Evolutionary conservation across 768 basidiomycete species (phyloP), one percentile per base, ranked within the genome.

Genomic region (Auriscalpium vulgare): DNA sequence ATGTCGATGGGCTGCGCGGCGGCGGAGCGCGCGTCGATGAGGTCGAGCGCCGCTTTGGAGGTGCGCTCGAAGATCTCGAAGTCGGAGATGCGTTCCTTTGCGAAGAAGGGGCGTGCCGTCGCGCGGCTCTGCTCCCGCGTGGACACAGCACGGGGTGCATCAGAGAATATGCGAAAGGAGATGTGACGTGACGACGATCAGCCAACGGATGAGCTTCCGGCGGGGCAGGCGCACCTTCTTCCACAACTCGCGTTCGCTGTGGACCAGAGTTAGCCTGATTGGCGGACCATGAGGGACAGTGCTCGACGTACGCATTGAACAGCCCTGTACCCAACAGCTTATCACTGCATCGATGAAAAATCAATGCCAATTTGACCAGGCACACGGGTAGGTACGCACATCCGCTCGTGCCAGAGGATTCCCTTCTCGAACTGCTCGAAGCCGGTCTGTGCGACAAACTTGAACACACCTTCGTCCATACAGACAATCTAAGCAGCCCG

Each of bases 301-400:
- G 29, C 50, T 50, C n/a, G 50, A 78, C 78, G 62, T 80, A 78
- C 2, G 78, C 74, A 58, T 80, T 82, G 66, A 84, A 83, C 7
- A 83, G 75, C 7, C 83, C 82, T 0, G 70, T 75, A 14, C 81
- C 81, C 14, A 81, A 62, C 13, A 80, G 45, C 37, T 62, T 62
- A 35, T 60, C 58, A n/a, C 56, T 57, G 58, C 51, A 40, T 13
- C 38, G 53, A 61, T 17, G n/a, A 54, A 36, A 54, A 37, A 11
- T 43, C 36, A 40, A 47, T 35, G 36, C 19, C 29, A 48, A 40
- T 34, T 44, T 1, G 61, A 37, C 10, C 29, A 23, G 50, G 23
- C 7, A 51, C 17, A 9, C 3, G 6, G 21, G 8, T 10, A 29
- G 38, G 37, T 37, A 56, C 60, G 48, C 55, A 61, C 60, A 59